Evolutionary conservation across 2,329 filamentous ascomycete species (phyloP), one percentile per base, ranked within the genome.

Genomic region (Fusarium lateritium): DNA sequence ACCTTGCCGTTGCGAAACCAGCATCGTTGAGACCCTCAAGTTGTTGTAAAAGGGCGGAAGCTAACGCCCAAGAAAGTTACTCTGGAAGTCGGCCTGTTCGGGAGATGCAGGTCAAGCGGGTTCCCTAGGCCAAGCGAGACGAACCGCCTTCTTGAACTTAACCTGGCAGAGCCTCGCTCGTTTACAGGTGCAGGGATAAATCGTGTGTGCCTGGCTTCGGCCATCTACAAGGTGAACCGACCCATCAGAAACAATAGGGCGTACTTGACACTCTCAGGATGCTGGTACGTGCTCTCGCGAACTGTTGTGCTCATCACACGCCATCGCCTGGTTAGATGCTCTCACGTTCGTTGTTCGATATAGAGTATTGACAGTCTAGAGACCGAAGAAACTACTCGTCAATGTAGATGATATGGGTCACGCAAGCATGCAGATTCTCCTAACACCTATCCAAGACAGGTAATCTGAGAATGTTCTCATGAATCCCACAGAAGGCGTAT

Each of bases 61-160:
- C 62, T 63, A 67, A 59, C 38, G 28, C 57, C 31, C 26, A 67
- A 67, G 19, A 34, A 54, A 64, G 62, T 64, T 62, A 59, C 56
- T 46, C 53, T 65, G 49, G 51, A 65, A 45, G 47, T 49, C 51
- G 39, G 26, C n/a, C 54, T 62, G 33, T 62, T 58, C 65, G 62
- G 68, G 67, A 71, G 55, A 74, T 65, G 71, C 62, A 69, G 39
- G 51, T 51, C 57, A 51, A 61, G 67, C 73, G 69, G 71, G 39
- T 58, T 71, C 33, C 43, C 60, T 26, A 62, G 43, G 56, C 19
- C 52, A 65, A 65, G 45, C 62, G 60, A 65, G 61, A 61, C 57
- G 58, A 71, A 69, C 65, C 67, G 40, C 52, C 24, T 56, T 47
- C n/a, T 59, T 40, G 13, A 40, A 55, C 42, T 33, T 43, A 43